Evolutionary conservation across 2,329 filamentous ascomycete species (phyloP).

Genomic region (Talaromyces marneffei): DNA sequence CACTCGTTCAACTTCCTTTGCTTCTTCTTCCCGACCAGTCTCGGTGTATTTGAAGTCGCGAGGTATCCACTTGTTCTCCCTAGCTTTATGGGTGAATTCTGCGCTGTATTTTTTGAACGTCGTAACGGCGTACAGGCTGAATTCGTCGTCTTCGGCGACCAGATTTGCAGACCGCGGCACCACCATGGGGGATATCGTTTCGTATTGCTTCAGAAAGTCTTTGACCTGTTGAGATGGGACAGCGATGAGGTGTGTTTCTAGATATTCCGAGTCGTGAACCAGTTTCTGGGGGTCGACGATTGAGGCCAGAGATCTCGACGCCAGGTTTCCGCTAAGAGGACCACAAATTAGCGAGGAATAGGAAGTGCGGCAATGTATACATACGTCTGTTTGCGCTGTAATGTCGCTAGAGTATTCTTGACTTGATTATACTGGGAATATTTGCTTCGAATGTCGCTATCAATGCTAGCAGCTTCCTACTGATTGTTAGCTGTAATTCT

Average conservation of each 20-base stretch:
- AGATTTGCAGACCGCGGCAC: constrained; percentile 81
- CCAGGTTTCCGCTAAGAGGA: constrained; percentile 69
- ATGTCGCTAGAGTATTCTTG: constrained; percentile 72
- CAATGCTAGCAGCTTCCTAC: constrained; percentile 81
- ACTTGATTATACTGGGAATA: constrained; percentile 90
- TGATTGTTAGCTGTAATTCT: neutral
- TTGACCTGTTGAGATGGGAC: constrained; percentile 75
- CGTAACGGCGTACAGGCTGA: constrained; percentile 78
- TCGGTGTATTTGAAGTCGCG: constrained; percentile 91
- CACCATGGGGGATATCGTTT: constrained; percentile 83
- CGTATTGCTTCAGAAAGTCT: constrained; percentile 84
- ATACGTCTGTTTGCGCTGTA: constrained; percentile 84
- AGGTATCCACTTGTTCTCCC: constrained; percentile 91
- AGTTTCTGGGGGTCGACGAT: constrained; percentile 76
- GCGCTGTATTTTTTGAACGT: constrained; percentile 85
- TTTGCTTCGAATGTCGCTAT: constrained; percentile 93
- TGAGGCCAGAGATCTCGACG: constrained; percentile 87
- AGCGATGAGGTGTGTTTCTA: constrained; percentile 90
- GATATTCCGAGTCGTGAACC: constrained; percentile 87
- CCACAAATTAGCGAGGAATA: neutral
- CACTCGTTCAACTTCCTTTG: constrained; percentile 75
- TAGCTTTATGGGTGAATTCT: constrained; percentile 87
- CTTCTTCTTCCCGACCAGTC: constrained; percentile 82
- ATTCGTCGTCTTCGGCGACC: constrained; percentile 82
- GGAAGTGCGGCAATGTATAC: constrained; percentile 21